Conservation (phyloP, 2,329 filamentous ascomycete species). For the Trichoderma breve region DNA sequence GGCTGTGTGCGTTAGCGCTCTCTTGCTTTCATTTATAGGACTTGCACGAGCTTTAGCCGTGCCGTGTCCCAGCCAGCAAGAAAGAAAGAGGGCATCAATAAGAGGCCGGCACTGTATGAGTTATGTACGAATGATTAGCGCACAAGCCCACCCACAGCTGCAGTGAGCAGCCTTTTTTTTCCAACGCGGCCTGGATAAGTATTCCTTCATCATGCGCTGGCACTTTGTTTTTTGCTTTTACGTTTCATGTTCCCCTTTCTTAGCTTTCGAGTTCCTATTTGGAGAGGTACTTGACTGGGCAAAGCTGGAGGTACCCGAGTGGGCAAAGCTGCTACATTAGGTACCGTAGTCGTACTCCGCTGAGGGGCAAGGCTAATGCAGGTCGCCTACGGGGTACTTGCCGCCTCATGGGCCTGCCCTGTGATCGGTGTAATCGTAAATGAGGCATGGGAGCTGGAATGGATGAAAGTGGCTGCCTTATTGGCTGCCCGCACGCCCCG, state of each 20-base stretch:
- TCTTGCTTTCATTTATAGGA: background rate
- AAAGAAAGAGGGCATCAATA: background rate
- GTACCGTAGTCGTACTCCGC: background rate
- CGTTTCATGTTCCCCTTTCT: too few species aligned
- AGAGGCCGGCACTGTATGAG: background rate
- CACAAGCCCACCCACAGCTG: background rate
- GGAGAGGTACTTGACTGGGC: too few species aligned
- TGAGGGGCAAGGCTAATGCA: slow-evolving; percentile 15
- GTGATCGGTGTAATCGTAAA: background rate
- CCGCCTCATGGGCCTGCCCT: background rate
- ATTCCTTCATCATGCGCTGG: too few species aligned
- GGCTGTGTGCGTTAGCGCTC: background rate
- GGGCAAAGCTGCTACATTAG: too few species aligned
- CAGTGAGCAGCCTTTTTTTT: background rate
- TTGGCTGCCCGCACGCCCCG: background rate
- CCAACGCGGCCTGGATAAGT: too few species aligned
- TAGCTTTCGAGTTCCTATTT: too few species aligned
- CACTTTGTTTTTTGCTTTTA: too few species aligned
- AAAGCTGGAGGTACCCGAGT: too few species aligned
- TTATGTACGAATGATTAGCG: background rate
- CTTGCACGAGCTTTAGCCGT: background rate
- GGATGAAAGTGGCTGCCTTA: background rate
- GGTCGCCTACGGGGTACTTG: slow-evolving; percentile 3
- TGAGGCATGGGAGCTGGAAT: background rate
- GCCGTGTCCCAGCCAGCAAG: background rate